These are phyloP conservation scores for Colletotrichum destructivum DNA, from an alignment of 2,329 filamentous ascomycete species.

Conservation along the genomic window DNA sequence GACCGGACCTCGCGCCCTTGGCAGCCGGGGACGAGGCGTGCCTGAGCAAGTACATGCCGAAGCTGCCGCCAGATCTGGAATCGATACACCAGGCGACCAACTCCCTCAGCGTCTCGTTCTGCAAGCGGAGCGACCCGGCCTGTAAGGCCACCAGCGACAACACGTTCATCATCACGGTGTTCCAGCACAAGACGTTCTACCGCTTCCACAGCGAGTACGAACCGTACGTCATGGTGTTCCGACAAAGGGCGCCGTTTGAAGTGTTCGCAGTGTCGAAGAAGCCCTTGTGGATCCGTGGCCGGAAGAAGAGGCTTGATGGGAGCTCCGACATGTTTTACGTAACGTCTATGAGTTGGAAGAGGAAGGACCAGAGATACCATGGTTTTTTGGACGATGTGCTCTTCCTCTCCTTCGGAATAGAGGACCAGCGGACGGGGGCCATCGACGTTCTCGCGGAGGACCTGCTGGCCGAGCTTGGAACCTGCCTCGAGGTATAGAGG, in stretches of 20 bases:
- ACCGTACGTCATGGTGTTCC: slow-evolving; percentile 69
- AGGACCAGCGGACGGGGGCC: slow-evolving; percentile 63
- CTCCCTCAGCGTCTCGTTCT: slow-evolving; percentile 69
- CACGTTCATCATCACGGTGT: slow-evolving; percentile 69
- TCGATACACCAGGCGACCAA: slow-evolving; percentile 74
- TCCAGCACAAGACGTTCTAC: slow-evolving; percentile 68
- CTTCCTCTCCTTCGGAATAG: slow-evolving; percentile 70
- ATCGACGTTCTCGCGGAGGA: slow-evolving; percentile 68
- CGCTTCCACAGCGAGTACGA: slow-evolving; percentile 67
- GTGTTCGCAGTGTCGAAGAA: slow-evolving; percentile 64
- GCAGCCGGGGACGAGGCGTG: slow-evolving; percentile 61
- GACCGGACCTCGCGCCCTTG: slow-evolving; percentile 61
- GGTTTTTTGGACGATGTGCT: slow-evolving; percentile 70
- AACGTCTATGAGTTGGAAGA: slow-evolving; percentile 71
- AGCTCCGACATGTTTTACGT: slow-evolving; percentile 71
- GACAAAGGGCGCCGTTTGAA: slow-evolving; percentile 63
- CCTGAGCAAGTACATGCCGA: slow-evolving; percentile 62
- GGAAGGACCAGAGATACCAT: slow-evolving; percentile 62
- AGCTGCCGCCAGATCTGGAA: slow-evolving; percentile 53
- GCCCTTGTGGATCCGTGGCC: slow-evolving; percentile 71
- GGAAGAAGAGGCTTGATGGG: slow-evolving; percentile 51
- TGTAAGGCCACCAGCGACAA: slow-evolving; percentile 62
- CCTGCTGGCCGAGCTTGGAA: slow-evolving; percentile 55
- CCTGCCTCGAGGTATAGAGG: slow-evolving; percentile 15
- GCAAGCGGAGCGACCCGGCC: slow-evolving; percentile 59